A percentile compares a stretch with the other conserved stretches of the same genome.
phyloP scores from a whole-genome alignment of 257 asterid genomes.

The Anisodus acutangulus region DNA sequence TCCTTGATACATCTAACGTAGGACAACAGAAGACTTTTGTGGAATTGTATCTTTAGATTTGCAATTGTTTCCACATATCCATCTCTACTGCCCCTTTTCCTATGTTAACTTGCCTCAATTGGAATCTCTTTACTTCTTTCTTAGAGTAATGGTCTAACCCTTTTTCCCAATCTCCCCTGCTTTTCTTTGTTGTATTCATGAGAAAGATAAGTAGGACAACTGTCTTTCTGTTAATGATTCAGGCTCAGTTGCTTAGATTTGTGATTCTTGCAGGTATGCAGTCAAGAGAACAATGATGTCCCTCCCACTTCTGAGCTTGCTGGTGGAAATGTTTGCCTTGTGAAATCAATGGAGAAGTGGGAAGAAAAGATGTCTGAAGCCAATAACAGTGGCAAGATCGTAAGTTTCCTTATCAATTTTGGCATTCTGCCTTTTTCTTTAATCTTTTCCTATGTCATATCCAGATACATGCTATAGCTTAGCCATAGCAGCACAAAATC shows the following conservation, averaged over 20 bases:
- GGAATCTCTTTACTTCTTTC: not conserved
- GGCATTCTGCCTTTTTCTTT: not conserved
- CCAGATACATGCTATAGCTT: not conserved
- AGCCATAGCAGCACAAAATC: not conserved
- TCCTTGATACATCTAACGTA: not conserved
- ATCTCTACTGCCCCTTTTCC: not conserved
- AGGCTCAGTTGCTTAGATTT: not conserved
- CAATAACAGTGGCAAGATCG: conserved; percentile 51
- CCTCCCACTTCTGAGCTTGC: conserved; percentile 38
- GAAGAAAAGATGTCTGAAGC: conserved; percentile 63
- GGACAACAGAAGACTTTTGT: not conserved
- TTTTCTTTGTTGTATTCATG: not conserved
- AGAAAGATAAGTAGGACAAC: not conserved
- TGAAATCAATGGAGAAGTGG: conserved; percentile 59
- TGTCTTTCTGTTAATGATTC: not conserved
- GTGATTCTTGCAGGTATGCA: conserved; percentile 34
- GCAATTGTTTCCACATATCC: not conserved
- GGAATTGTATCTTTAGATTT: not conserved
- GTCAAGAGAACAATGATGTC: conserved; percentile 34
- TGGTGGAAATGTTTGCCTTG: conserved; percentile 54
- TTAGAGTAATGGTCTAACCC: not conserved
- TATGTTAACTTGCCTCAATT: not conserved
- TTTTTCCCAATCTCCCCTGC: not conserved
- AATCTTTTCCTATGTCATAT: not conserved
- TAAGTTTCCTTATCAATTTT: conserved; percentile 29